Conservation (phyloP, 176 grass and related monocot species). For the Triticum urartu region DNA sequence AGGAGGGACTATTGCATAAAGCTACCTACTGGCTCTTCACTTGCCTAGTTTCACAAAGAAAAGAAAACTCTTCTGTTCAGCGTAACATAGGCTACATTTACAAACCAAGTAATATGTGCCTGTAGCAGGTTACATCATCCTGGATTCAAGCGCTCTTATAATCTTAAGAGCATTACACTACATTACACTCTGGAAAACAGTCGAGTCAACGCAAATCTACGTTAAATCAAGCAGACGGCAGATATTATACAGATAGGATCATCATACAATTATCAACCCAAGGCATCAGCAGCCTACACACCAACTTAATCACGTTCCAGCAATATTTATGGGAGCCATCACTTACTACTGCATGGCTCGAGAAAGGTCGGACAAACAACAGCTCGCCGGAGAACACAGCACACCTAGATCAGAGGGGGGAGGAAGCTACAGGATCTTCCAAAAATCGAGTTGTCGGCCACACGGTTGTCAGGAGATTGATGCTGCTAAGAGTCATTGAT, state of each 20-base stretch:
- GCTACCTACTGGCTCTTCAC: too few relatives aligned
- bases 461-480: background rate
- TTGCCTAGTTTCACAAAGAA: too few relatives aligned
- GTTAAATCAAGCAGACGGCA: background rate
- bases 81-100: background rate
- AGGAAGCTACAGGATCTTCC: slow-evolving; percentile 2
- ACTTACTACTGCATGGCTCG: slow-evolving; percentile 24
- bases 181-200: background rate
- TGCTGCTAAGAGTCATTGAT: slow-evolving; percentile 18
- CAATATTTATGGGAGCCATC: slow-evolving; percentile 20
- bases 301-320: background rate
- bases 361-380: slow-evolving; percentile 19
- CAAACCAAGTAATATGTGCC: background rate
- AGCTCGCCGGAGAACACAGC: slow-evolving; percentile 3
- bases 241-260: slow-evolving; percentile 4
- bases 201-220: background rate
- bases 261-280: slow-evolving; percentile 27
- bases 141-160: background rate
- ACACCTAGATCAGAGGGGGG: background rate
- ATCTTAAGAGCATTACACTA: background rate
- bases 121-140: background rate
- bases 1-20: too few relatives aligned
- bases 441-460: background rate
- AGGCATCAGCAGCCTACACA: slow-evolving; percentile 26
- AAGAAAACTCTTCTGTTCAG: too few relatives aligned